A percentile compares a stretch with the other conserved stretches of the same genome.
These are phyloP conservation scores for Ustilago cynodontis DNA, from an alignment of 1,284 basidiomycete species.

Conservation along the genomic window DNA sequence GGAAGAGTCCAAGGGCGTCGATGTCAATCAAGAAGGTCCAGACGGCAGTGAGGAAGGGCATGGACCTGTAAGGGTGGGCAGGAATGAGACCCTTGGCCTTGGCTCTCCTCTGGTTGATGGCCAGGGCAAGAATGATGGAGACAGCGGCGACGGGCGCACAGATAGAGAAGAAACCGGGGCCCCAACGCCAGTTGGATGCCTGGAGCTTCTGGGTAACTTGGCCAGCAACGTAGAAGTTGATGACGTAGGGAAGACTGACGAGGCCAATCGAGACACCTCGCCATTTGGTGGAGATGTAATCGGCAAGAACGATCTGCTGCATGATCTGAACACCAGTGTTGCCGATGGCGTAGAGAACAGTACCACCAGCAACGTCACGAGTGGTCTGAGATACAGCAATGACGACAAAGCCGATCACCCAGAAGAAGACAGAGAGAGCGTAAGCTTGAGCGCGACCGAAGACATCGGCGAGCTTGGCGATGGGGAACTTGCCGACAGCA, in stretches of 20 bases:
- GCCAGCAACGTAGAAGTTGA: conserved; percentile 64
- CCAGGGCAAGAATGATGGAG: conserved; percentile 61
- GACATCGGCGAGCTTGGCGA: conserved; percentile 68
- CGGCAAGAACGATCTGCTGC: conserved; percentile 68
- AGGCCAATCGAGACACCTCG: conserved; percentile 64
- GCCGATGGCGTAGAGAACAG: conserved; percentile 65
- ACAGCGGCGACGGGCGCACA: conserved; percentile 61
- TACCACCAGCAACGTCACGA: conserved; percentile 52
- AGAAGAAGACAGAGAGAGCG: conserved; percentile 58
- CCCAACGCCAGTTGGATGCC: conserved; percentile 63
- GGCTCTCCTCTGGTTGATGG: conserved; percentile 59
- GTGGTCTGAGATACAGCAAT: conserved; percentile 58
- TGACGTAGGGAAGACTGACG: conserved; percentile 62
- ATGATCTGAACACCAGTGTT: conserved; percentile 68
- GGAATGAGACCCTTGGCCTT: conserved; percentile 55
- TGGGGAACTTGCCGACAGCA: conserved; percentile 67
- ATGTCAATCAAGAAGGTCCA: conserved; percentile 54
- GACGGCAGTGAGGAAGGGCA: conserved; percentile 26
- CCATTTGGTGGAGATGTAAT: conserved; percentile 64
- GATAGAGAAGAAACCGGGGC: conserved; percentile 67
- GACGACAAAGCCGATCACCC: conserved; percentile 65
- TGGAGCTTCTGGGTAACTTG: conserved; percentile 19
- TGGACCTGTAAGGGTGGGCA: conserved; percentile 55
- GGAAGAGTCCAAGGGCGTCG: conserved; percentile 64
- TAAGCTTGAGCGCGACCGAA: conserved; percentile 67